Conservation (phyloP, 179 eudicot genomes). For the Monotropa hypopitys region DNA sequence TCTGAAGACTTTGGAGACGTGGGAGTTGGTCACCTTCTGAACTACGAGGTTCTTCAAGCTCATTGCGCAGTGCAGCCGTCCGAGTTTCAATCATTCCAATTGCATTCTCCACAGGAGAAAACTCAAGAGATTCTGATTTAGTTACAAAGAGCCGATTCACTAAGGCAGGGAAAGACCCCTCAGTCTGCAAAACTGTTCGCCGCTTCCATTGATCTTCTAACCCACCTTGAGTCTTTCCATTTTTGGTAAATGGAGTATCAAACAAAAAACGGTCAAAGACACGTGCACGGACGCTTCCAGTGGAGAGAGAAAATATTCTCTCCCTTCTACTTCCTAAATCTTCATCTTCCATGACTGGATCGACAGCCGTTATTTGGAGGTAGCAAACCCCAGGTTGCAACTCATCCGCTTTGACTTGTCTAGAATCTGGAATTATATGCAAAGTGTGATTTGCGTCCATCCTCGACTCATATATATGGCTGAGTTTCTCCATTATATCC, state of each 20-base stretch:
- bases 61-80: conserved; percentile 87
- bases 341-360: conserved; percentile 99
- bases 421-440: conserved; percentile 90
- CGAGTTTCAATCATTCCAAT: conserved; percentile 99
- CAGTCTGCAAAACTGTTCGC: conserved; percentile 86
- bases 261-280: conserved; percentile 91
- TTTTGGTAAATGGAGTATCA: conserved; percentile 96
- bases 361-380: conserved; percentile 96
- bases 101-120: conserved; percentile 97
- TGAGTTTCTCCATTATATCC: conserved; percentile 96
- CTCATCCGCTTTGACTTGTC: conserved; percentile 92
- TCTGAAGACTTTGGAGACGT: conserved; percentile 93
- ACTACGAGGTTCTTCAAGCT: conserved; percentile 98
- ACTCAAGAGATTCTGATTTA: conserved; percentile 91
- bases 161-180: conserved; percentile 94
- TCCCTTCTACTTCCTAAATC: conserved; percentile 97
- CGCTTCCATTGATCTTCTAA: conserved; percentile 99
- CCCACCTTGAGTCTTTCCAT: conserved; percentile 98
- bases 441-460: conserved; percentile 70
- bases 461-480: conserved; percentile 89
- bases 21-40: conserved; percentile 99
- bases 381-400: conserved; percentile 89
- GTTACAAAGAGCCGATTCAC: conserved; percentile 81
- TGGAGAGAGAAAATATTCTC: conserved; percentile 86
- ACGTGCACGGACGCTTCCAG: conserved; percentile 96